Evolutionary conservation across 805 yeast genomes (phyloP).

Genomic region (Ogataea wickerhamii): DNA sequence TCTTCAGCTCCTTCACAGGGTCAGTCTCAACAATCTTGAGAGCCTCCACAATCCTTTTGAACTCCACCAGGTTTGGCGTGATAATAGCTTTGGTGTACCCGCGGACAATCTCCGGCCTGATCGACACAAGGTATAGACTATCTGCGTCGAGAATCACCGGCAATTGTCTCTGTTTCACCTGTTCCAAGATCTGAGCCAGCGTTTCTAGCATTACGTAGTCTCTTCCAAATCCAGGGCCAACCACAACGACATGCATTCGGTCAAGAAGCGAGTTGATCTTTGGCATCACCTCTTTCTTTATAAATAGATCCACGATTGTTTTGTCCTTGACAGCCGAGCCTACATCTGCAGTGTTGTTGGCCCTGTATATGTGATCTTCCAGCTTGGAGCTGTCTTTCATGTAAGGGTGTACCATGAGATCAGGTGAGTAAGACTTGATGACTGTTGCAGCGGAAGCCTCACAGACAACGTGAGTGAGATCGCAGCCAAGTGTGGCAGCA

Average conservation of each 20-base stretch:
- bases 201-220: slow-evolving; percentile 64
- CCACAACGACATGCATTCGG: slow-evolving; percentile 74
- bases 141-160: slow-evolving; percentile 92
- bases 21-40: slow-evolving; percentile 31
- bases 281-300: slow-evolving; percentile 48
- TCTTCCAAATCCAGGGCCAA: slow-evolving; percentile 95
- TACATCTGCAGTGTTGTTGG: not conserved
- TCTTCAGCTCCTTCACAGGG: slow-evolving; percentile 22
- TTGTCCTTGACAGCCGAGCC: slow-evolving; percentile 5
- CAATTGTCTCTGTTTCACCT: slow-evolving; percentile 49
- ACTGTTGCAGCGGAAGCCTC: slow-evolving; percentile 72
- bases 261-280: slow-evolving; percentile 53
- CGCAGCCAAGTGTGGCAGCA: slow-evolving; percentile 81
- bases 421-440: slow-evolving; percentile 86
- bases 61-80: slow-evolving; percentile 91
- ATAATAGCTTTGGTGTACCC: slow-evolving; percentile 61
- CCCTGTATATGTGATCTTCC: slow-evolving; percentile 3
- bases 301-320: slow-evolving; percentile 26
- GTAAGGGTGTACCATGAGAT: slow-evolving; percentile 95
- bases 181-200: slow-evolving; percentile 53
- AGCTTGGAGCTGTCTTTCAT: slow-evolving; percentile 45
- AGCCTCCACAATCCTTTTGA: slow-evolving; percentile 59
- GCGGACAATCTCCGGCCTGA: slow-evolving; percentile 49
- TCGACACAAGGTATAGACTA: slow-evolving; percentile 65
- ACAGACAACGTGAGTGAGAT: slow-evolving; percentile 86